A percentile compares a stretch with the other conserved stretches of the same genome.
These are phyloP conservation scores for Diaporthe sp. DNA, from an alignment of 2,329 filamentous ascomycete genomes.

Conservation along the genomic window DNA sequence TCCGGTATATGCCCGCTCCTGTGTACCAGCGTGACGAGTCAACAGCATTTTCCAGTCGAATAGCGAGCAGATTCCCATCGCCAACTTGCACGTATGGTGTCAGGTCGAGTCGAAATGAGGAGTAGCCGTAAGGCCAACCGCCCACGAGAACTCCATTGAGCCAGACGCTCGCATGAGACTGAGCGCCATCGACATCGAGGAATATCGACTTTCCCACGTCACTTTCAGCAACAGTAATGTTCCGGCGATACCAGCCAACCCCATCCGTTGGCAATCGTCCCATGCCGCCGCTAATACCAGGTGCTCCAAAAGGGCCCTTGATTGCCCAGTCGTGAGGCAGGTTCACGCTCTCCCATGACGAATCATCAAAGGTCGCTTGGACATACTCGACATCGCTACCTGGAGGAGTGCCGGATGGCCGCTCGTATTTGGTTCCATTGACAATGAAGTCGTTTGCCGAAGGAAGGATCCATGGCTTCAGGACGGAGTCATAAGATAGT, in stretches of 20 bases:
- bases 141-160: constrained; percentile 64
- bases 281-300: constrained; percentile 55
- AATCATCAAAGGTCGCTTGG: constrained; percentile 50
- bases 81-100: constrained; percentile 56
- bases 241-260: constrained; percentile 66
- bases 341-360: constrained; percentile 55
- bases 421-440: constrained; percentile 15
- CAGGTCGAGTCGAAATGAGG: constrained; percentile 65
- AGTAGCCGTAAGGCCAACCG: constrained; percentile 66
- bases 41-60: constrained; percentile 63
- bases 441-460: constrained; percentile 20
- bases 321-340: constrained; percentile 66
- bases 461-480: constrained; percentile 24
- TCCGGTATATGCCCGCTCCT: constrained; percentile 66
- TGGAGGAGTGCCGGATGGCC: constrained; percentile 16
- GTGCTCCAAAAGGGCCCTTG: constrained; percentile 57
- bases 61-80: constrained; percentile 59
- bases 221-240: constrained; percentile 48
- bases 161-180: constrained; percentile 66
- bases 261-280: constrained; percentile 63
- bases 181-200: constrained; percentile 66
- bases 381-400: constrained; percentile 20
- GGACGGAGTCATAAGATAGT: neutral
- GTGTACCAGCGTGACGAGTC: constrained; percentile 68
- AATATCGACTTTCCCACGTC: constrained; percentile 57